phyloP scores from a whole-genome alignment of 495 filamentous ascomycete genomes.

The Echria macrotheca region DNA sequence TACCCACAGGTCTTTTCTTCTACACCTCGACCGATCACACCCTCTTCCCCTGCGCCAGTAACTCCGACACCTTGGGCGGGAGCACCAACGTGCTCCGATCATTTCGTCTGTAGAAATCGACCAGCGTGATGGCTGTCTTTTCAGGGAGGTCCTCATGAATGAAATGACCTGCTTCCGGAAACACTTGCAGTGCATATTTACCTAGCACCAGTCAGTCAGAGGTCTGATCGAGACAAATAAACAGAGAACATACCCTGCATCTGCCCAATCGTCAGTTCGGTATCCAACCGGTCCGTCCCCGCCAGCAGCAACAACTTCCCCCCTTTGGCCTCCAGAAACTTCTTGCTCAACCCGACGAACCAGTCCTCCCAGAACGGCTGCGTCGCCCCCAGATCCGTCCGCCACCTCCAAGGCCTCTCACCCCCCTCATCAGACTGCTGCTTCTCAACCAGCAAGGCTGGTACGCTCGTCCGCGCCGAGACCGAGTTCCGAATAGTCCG shows the following conservation, averaged over 20 bases:
- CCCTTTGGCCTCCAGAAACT: conserved; percentile 78
- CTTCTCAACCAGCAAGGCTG: conserved; percentile 68
- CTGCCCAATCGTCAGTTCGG: conserved; percentile 92
- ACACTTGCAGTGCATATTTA: conserved; percentile 92
- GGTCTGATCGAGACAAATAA: not conserved
- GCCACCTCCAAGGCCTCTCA: conserved; percentile 63
- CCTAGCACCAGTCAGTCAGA: conserved; percentile 41
- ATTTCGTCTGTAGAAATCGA: conserved; percentile 88
- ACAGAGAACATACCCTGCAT: conserved; percentile 68
- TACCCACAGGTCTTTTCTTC: no score
- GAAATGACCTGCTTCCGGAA: conserved; percentile 94
- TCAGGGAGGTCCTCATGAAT: conserved; percentile 91
- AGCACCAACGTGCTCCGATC: conserved; percentile 78
- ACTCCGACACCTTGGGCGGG: conserved; percentile 76
- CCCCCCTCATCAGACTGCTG: not conserved
- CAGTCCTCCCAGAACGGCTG: conserved; percentile 92
- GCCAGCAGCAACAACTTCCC: conserved; percentile 89
- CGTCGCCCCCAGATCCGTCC: conserved; percentile 76
- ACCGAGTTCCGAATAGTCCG: conserved; percentile 77
- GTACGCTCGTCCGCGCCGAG: conserved; percentile 82
- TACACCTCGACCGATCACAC: no score
- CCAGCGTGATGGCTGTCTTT: conserved; percentile 75
- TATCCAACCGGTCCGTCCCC: conserved; percentile 90
- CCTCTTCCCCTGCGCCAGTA: conserved; percentile 48
- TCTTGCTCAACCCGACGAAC: conserved; percentile 81